Base-by-base conservation (phyloP, 202 grass and related monocot genomes). In the Dendrocalamus latiflorus region DNA sequence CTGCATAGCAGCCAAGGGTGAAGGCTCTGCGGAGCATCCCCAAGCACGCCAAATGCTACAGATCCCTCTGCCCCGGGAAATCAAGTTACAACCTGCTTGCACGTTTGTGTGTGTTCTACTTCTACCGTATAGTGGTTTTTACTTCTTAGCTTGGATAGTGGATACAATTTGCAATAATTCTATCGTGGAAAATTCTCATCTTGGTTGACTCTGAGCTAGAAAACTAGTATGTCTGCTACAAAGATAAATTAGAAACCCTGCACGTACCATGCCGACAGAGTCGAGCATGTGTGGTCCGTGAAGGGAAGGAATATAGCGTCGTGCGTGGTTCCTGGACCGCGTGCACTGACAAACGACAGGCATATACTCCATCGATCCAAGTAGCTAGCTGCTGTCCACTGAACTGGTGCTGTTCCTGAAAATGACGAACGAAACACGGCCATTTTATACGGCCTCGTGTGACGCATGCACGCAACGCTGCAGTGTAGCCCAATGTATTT, bases 41-140 rank as follows among this genome's bases (percentile, higher is more conserved):
- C 38, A 88, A 79, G 54, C 83, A 77, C 61, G 71, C 77, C 53
- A 82, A 78, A 75, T 30, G 28, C 28, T 2, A 30, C 28, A 30
- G 28, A 5, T 87, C 75, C 44, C 38, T 80, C 11, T 87, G 68
- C 43, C 88, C 77, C 10, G 33, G 21, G 17, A 57, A 85, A n/a
- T n/a, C n/a, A n/a, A n/a, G n/a, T n/a, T 51, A 18, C 48, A 50
- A 1, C 15, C 48, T 17, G 16, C 16, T 7, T 15, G 18, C 6
- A 2, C 11, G 33, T 33, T 33, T 33, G 33, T 4, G 10, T 58
- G 11, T 26, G n/a, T 12, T 25, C 22, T 11, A 57, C 21, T 24
- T 11, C 20, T 25, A 4, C 21, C 55, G 4, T 24, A 6, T 12
- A 58, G n/a, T 57, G 9, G 8, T 22, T 10, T 57, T 51, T 57